phyloP scores from a whole-genome alignment of 306 rosid species.

The Cicer pinnatifidum region DNA sequence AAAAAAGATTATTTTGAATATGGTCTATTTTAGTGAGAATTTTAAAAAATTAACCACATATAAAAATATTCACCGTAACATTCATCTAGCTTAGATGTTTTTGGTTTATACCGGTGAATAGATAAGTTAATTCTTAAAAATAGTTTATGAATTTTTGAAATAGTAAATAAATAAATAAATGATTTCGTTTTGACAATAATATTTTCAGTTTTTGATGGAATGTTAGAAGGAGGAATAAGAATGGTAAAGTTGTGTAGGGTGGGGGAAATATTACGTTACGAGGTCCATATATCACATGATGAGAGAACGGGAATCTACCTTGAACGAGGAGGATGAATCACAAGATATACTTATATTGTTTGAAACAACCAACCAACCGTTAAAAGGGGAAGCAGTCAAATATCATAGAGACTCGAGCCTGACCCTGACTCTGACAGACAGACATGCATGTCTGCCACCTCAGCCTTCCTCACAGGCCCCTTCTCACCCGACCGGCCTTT shows the following conservation, averaged over 20 bases:
- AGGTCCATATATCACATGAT: slow-evolving; percentile 5
- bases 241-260: not conserved
- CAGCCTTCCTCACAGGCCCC: not conserved
- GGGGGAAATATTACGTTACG: not conserved
- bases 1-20: too few species aligned
- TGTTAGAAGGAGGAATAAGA: too few species aligned
- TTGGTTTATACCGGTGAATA: not conserved
- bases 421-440: not conserved
- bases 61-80: too few species aligned
- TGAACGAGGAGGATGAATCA: slow-evolving; percentile 47
- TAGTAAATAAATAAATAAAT: too few species aligned
- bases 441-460: slow-evolving; percentile 59
- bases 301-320: slow-evolving; percentile 38
- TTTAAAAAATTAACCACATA: too few species aligned
- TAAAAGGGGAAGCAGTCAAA: slow-evolving; percentile 27
- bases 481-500: not conserved
- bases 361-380: not conserved
- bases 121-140: too few species aligned
- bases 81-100: too few species aligned
- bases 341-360: slow-evolving; percentile 8
- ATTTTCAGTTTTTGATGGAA: too few species aligned
- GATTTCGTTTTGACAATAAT: too few species aligned
- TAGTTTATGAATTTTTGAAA: too few species aligned
- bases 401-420: slow-evolving; percentile 49
- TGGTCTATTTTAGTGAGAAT: too few species aligned